phyloP scores from a whole-genome alignment of 371 early-diverging fungal genomes.

The Chytridium lagenaria region DNA sequence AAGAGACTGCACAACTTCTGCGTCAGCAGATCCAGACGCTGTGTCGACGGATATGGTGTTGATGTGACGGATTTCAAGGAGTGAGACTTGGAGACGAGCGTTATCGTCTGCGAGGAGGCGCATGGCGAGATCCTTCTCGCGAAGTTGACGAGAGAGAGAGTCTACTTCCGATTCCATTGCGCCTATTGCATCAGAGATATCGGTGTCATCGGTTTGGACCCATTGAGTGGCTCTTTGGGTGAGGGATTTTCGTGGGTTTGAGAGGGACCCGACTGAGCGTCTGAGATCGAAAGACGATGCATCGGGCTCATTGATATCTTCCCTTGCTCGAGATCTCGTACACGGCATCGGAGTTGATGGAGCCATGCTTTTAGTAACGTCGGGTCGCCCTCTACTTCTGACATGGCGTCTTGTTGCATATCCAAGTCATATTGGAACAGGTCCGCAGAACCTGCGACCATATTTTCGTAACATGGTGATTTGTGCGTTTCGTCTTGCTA shows the following conservation, averaged over 20 bases:
- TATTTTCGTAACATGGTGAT: background rate
- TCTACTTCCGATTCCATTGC: background rate
- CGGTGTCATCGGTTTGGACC: background rate
- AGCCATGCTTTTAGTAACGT: background rate
- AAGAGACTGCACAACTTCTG: background rate
- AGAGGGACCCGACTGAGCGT: too few relatives aligned
- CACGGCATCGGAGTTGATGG: background rate
- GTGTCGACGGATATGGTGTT: background rate
- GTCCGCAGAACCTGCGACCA: background rate
- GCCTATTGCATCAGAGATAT: background rate
- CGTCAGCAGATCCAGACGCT: background rate
- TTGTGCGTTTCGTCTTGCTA: background rate
- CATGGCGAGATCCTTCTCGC: background rate
- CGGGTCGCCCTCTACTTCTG: background rate
- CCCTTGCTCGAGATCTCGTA: background rate
- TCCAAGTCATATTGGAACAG: background rate
- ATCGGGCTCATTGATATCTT: background rate
- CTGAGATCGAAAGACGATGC: background rate
- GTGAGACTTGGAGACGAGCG: background rate
- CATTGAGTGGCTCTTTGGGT: background rate
- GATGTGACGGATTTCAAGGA: background rate
- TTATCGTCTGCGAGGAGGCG: background rate
- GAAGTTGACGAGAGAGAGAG: background rate
- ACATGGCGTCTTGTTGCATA: background rate
- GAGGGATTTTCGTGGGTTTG: too few relatives aligned